Base-by-base conservation (phyloP, 352 stramenopile species). In the Aphanomyces invadans region DNA sequence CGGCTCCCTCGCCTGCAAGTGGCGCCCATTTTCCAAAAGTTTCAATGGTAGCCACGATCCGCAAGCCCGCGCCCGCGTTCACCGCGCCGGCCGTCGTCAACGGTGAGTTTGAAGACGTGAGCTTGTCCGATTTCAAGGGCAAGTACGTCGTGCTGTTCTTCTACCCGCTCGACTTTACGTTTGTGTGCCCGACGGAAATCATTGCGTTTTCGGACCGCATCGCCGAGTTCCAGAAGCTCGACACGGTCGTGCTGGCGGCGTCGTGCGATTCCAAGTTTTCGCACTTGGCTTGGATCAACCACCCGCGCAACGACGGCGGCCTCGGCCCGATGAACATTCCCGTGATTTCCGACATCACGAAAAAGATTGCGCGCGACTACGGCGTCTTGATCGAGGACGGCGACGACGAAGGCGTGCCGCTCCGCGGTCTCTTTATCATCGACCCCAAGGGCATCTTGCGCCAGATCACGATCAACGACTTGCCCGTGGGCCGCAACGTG, bases 71-170 rank as follows among this genome's bases (percentile, higher is more conserved):
- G 21, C 85, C 85, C 23, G 73, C 75, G 42, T 95, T 95, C 76
- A 92, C 80, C 51, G 81, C 81, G 56, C 72, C 82, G 23, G 86
- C 86, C 42, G 81, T 95, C 23, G 75, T 95, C 19, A 63, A 94
- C 69, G 84, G 81, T 36, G 76, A 91, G 67, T 95, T 96, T 74
- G 87, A 87, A 76, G 81, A 74, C 36, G 62, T 97, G 33, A 90
- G 75, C 65, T 75, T 96, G 10, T 75, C 73, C 17, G 83, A 97
- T 68, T 97, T 93, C 79, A 82, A 81, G 52, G 88, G 88, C 64
- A 87, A 97, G 71, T 97, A 90, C 68, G 78, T 96, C 32, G 87
- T 96, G 60, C 81, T 97, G 21, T 95, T 96, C 83, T 97, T 96
- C 74, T 96, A 95, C 76, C 88, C 89, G 54, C 74, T 94, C 65